Conservation (phyloP, 805 yeast genomes). For the Blastobotrys parvus region DNA sequence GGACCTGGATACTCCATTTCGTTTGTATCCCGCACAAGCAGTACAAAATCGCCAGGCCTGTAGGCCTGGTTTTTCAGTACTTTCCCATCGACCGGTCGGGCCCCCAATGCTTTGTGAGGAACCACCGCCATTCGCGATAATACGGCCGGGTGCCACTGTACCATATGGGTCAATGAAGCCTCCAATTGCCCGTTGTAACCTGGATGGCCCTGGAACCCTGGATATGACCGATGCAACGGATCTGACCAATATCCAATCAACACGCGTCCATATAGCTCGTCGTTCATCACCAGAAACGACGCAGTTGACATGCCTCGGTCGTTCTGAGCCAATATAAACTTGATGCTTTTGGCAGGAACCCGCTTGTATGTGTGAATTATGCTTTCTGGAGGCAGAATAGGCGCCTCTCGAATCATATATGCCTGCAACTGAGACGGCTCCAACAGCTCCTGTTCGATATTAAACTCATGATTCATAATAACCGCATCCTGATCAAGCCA, state of each 20-base stretch:
- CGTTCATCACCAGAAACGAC: constrained; percentile 65
- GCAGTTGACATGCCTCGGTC: constrained; percentile 55
- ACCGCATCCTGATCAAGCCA: constrained; percentile 68
- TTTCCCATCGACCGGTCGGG: constrained; percentile 25
- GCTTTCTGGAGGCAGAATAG: constrained; percentile 44
- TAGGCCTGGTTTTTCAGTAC: constrained; percentile 17
- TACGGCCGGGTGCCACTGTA: constrained; percentile 91
- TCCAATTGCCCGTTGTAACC: constrained; percentile 36
- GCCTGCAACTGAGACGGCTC: constrained; percentile 52
- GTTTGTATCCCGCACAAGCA: constrained; percentile 13
- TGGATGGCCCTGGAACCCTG: constrained; percentile 41
- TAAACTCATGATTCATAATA: constrained; percentile 61
- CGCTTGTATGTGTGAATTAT: constrained; percentile 52
- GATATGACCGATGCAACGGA: constrained; percentile 59
- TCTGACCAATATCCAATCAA: constrained; percentile 74
- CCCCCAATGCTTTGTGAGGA: constrained; percentile 47
- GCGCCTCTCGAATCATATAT: constrained; percentile 58
- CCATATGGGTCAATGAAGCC: constrained; percentile 64
- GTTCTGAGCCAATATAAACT: constrained; percentile 63
- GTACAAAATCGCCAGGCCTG: constrained; percentile 24
- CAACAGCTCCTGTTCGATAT: constrained; percentile 52
- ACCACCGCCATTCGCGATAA: constrained; percentile 67
- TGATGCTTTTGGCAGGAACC: constrained; percentile 46
- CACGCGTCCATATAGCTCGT: constrained; percentile 53
- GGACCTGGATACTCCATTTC: constrained; percentile 5